Percentiles rank a stretch among this genome's conserved stretches.
Evolutionary conservation across 169 alveolate species (phyloP).

Genomic region (Plasmodium inui): DNA sequence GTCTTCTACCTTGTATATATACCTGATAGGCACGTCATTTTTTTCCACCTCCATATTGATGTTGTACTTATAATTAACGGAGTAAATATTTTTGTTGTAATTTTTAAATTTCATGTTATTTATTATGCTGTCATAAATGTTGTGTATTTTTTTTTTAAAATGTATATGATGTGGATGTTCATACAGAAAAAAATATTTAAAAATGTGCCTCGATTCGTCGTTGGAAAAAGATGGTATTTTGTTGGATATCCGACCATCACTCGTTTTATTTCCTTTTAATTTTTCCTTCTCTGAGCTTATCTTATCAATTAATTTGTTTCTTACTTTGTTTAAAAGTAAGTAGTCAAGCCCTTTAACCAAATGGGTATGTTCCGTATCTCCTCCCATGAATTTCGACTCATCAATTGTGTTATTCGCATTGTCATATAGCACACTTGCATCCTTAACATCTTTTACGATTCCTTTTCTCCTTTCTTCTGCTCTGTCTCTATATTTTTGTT

Average conservation of each 20-base stretch:
- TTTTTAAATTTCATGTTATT: constrained; percentile 74
- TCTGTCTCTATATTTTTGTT: constrained; percentile 66
- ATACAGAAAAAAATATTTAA: constrained; percentile 78
- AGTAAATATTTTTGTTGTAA: constrained; percentile 54
- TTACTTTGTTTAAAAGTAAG: constrained; percentile 80
- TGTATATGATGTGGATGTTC: constrained; percentile 81
- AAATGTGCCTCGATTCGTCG: constrained; percentile 78
- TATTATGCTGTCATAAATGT: constrained; percentile 70
- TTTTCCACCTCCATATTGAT: constrained; percentile 76
- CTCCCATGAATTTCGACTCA: constrained; percentile 83
- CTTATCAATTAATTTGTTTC: constrained; percentile 75
- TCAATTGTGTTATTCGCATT: constrained; percentile 65
- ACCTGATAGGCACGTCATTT: constrained; percentile 80
- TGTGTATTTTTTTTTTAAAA: constrained; percentile 73
- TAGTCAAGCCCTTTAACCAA: constrained; percentile 87
- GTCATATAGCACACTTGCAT: constrained; percentile 61
- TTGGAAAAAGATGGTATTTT: constrained; percentile 31
- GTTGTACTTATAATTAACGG: constrained; percentile 71
- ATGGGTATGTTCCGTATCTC: constrained; percentile 85
- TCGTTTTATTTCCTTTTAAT: constrained; percentile 36
- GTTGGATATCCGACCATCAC: background rate
- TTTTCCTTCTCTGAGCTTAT: constrained; percentile 47
- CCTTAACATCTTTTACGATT: constrained; percentile 62
- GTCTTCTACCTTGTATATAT: constrained; percentile 67
- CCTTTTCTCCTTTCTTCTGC: constrained; percentile 77